Base-by-base conservation (phyloP, 352 stramenopile genomes). In the Phytophthora foliorum region DNA sequence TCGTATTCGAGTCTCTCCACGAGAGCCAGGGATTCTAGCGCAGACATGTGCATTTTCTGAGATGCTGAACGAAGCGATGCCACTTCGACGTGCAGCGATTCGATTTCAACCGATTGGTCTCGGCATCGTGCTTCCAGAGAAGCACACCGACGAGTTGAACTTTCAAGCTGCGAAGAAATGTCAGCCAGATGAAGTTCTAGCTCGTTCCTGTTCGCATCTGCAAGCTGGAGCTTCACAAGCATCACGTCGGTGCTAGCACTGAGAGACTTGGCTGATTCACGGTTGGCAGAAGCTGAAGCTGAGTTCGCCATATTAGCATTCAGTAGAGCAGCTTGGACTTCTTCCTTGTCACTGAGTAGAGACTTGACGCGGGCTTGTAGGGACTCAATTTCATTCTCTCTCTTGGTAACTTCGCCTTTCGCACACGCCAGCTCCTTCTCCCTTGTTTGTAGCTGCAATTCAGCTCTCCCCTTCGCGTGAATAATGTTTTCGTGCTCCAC, bases 1-100 rank as follows among this genome's bases (percentile, higher is more conserved):
- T 94, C 86, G 54, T 92, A 94, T 6, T 90, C 82, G 5, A 89
- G 57, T 46, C 82, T 72, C 39, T 90, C 82, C 6, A 80, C 58
- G 8, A 85, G 57, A 8, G 74, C 50, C n/a, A 90, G 59, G 2
- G 78, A 81, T 44, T 90, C 82, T n/a, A 89, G 49, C 11, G 80
- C 82, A 5, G 73, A 80, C 41, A 82, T 22, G 32, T 90, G 82
- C 69, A 88, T 80, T 51, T 83, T 80, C 32, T 85, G 78, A 17
- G 53, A 69, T 17, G 76, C 66, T 3, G 76, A 70, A 4, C 82
- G 78, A 17, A 90, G 61, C 1, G 80, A 84, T n/a, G 80, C 70
- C 24, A 88, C 73, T 58, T 88, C 76, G 3, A 84, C 75, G 29
- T 87, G 80, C 16, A 89, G 57, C 16, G 75, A 76, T 56, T 90